Evolutionary conservation across 371 early-diverging fungal genomes (phyloP).

Genomic region (Lichtheimia ramosa): DNA sequence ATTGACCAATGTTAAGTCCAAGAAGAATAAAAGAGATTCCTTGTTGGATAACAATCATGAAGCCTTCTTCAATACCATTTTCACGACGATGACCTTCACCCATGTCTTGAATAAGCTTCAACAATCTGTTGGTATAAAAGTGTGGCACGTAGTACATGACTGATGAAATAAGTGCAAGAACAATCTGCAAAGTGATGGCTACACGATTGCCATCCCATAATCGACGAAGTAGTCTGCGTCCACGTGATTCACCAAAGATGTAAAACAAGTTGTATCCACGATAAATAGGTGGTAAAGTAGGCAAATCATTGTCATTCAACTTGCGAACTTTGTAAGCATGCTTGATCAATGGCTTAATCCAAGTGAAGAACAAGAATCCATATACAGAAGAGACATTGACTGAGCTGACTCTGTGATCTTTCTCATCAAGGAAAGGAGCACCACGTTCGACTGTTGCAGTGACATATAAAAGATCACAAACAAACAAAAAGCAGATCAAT

Average conservation of each 20-base stretch:
- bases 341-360: slow-evolving; percentile 26
- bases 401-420: slow-evolving; percentile 17
- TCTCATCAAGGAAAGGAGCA: slow-evolving; percentile 35
- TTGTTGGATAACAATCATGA: slow-evolving; percentile 44
- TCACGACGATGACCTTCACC: slow-evolving; percentile 14
- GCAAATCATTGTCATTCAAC: slow-evolving; percentile 36
- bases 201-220: slow-evolving; percentile 25
- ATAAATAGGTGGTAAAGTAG: slow-evolving; percentile 26
- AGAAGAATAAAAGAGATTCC: slow-evolving; percentile 36
- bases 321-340: slow-evolving; percentile 29
- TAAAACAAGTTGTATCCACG: slow-evolving; percentile 39
- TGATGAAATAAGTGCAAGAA: slow-evolving; percentile 24
- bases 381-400: slow-evolving; percentile 19
- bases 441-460: slow-evolving; percentile 32
- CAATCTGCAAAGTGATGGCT: slow-evolving; percentile 26
- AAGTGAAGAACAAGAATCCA: slow-evolving; percentile 17
- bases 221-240: slow-evolving; percentile 23
- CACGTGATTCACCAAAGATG: slow-evolving; percentile 27
- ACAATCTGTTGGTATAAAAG: slow-evolving; percentile 36
- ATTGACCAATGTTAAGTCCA: slow-evolving; percentile 44
- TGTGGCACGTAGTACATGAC: slow-evolving; percentile 36
- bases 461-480: slow-evolving; percentile 28
- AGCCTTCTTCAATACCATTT: slow-evolving; percentile 23
- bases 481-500: slow-evolving; percentile 15
- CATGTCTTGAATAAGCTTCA: slow-evolving; percentile 35